phyloP scores from a whole-genome alignment of 2,329 filamentous ascomycete genomes.

The Colletotrichum tanaceti region DNA sequence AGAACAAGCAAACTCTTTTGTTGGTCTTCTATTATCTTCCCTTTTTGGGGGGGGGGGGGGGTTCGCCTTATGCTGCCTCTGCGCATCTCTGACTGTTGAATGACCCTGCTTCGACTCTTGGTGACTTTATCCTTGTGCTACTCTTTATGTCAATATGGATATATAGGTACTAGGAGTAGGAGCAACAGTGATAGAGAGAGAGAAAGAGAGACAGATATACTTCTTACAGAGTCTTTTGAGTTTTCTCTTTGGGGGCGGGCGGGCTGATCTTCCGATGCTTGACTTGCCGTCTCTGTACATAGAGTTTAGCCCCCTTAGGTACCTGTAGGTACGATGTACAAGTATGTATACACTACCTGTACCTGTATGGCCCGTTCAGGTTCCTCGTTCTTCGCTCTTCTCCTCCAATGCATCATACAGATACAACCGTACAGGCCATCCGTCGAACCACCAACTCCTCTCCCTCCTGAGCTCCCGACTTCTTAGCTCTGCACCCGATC shows the following conservation, averaged over 20 bases:
- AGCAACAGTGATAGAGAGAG: too few species aligned
- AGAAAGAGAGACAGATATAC: too few species aligned
- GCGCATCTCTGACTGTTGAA: not conserved
- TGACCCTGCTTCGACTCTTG: not conserved
- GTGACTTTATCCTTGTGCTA: not conserved
- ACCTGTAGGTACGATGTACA: too few species aligned
- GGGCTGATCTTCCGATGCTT: constrained; percentile 26
- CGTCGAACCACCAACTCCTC: not conserved
- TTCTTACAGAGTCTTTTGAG: constrained; percentile 1
- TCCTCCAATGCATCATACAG: too few species aligned
- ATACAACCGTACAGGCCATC: too few species aligned
- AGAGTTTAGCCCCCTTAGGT: too few species aligned
- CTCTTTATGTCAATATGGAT: too few species aligned
- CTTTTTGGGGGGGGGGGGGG: too few species aligned
- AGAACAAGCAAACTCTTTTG: constrained; percentile 5
- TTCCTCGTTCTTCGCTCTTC: not conserved
- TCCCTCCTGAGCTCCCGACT: not conserved
- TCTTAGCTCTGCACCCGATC: constrained; percentile 8
- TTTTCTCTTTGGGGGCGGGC: not conserved
- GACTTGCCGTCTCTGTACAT: constrained; percentile 8
- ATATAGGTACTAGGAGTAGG: too few species aligned
- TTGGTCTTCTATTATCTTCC: not conserved
- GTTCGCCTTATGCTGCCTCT: too few species aligned
- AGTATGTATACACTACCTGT: too few species aligned
- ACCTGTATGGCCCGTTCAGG: not conserved